A percentile compares a stretch with the other conserved stretches of the same genome.
Conservation (phyloP, 805 yeast genomes). For the Debaryomyces maramus region DNA sequence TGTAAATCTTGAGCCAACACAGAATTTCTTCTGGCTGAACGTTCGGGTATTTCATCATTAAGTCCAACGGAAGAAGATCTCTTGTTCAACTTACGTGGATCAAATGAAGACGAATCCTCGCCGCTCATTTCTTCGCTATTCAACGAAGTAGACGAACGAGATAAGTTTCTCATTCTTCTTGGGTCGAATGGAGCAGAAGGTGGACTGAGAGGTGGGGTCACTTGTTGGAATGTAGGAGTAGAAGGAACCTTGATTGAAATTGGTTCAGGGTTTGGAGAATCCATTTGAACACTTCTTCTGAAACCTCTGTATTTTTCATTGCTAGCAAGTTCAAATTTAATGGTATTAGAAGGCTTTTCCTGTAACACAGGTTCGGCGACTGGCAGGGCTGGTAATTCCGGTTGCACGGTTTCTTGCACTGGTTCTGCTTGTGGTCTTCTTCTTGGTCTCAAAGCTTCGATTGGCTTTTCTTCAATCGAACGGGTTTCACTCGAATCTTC, state of each 20-base stretch:
- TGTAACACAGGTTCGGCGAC: neutral
- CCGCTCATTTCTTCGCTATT: neutral
- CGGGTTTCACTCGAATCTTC: slow-evolving; percentile 23
- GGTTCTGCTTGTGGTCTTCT: slow-evolving; percentile 10
- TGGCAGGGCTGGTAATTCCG: slow-evolving; percentile 11
- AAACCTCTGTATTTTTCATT: slow-evolving; percentile 43
- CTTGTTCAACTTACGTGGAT: slow-evolving; percentile 22
- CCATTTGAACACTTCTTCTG: slow-evolving; percentile 33
- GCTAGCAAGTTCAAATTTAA: slow-evolving; percentile 26
- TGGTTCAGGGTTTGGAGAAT: slow-evolving; percentile 19
- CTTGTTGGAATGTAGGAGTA: slow-evolving; percentile 9
- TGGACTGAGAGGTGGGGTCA: slow-evolving; percentile 1
- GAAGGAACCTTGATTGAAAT: slow-evolving; percentile 23
- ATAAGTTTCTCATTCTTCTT: slow-evolving; percentile 4
- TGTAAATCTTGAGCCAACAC: neutral
- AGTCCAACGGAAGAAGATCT: slow-evolving; percentile 13
- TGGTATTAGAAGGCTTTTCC: slow-evolving; percentile 9
- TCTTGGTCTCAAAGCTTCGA: slow-evolving; percentile 24
- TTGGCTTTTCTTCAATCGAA: slow-evolving; percentile 20
- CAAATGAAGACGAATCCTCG: slow-evolving; percentile 13
- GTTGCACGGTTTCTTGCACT: slow-evolving; percentile 9
- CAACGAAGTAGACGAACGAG: neutral
- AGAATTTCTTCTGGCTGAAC: slow-evolving; percentile 23
- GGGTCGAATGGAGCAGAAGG: slow-evolving; percentile 3
- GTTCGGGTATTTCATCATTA: slow-evolving; percentile 18